Conservation (phyloP, 202 grass and related monocot species). For the Eragrostis tef region DNA sequence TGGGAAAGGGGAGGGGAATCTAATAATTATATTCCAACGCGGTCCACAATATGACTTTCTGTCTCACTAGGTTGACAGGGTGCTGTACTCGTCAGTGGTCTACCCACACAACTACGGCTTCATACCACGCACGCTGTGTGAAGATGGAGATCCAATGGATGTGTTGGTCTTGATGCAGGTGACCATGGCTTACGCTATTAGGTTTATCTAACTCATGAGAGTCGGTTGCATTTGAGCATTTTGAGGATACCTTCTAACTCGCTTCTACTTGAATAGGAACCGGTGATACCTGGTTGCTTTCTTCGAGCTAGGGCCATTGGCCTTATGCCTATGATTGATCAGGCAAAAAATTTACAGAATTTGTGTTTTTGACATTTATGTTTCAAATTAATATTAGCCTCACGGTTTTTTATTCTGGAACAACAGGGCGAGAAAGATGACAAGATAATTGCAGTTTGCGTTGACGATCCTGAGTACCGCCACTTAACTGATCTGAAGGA, state of each 20-base stretch:
- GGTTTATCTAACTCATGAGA: not conserved
- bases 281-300: slow-evolving; percentile 65
- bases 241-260: not conserved
- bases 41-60: slow-evolving; percentile 10
- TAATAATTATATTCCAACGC: not conserved
- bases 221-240: not conserved
- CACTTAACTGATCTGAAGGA: slow-evolving; percentile 72
- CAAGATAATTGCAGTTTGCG: slow-evolving; percentile 83
- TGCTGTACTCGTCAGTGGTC: slow-evolving; percentile 81
- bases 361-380: not conserved
- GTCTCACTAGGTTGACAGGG: slow-evolving; percentile 64
- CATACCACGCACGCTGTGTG: slow-evolving; percentile 75
- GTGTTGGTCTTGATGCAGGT: slow-evolving; percentile 89
- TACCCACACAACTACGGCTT: slow-evolving; percentile 88
- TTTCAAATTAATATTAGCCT: slow-evolving; percentile 16
- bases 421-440: slow-evolving; percentile 83
- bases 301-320: slow-evolving; percentile 79
- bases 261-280: slow-evolving; percentile 57
- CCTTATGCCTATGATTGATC: slow-evolving; percentile 92
- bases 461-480: slow-evolving; percentile 78
- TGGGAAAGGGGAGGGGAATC: not conserved
- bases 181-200: slow-evolving; percentile 4
- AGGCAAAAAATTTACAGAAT: slow-evolving; percentile 46
- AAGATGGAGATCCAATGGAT: slow-evolving; percentile 83
- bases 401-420: slow-evolving; percentile 33